Conservation (phyloP, 371 early-diverging fungal species). For the Catenaria anguillulae region DNA sequence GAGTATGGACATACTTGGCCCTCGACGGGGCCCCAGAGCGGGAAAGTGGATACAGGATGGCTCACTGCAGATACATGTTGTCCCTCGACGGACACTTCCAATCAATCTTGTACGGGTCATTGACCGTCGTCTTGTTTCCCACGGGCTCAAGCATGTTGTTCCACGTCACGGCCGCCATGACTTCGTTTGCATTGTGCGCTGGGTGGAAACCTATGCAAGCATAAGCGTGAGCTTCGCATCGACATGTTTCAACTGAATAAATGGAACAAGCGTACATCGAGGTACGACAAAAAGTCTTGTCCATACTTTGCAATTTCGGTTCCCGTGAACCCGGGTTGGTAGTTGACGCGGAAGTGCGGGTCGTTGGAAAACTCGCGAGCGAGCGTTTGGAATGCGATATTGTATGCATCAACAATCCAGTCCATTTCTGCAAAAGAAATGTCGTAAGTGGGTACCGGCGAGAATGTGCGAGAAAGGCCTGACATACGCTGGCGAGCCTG, state of each 20-base stretch:
- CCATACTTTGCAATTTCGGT: conserved; percentile 7
- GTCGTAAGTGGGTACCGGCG: too few species aligned
- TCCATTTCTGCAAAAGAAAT: too few species aligned
- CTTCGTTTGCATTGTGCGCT: conserved; percentile 6
- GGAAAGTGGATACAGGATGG: too few species aligned
- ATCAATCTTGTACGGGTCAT: not conserved
- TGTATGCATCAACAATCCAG: not conserved
- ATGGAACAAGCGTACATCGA: not conserved
- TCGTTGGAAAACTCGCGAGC: not conserved
- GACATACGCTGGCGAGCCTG: not conserved
- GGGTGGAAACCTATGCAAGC: conserved; percentile 4
- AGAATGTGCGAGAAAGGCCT: not conserved
- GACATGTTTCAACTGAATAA: not conserved
- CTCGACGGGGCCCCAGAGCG: too few species aligned
- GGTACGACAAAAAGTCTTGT: conserved; percentile 4
- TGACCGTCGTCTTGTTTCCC: not conserved
- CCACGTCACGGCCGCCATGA: conserved; percentile 7
- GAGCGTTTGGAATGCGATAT: not conserved
- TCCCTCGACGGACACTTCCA: conserved; percentile 8
- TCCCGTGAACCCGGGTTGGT: conserved; percentile 6
- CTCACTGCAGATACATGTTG: conserved; percentile 1
- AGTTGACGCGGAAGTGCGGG: conserved; percentile 1
- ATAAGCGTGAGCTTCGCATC: not conserved
- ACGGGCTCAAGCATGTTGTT: conserved; percentile 8
- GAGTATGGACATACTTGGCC: too few species aligned